A percentile compares a stretch with the other conserved stretches of the same genome.
Evolutionary conservation across 805 yeast genomes (phyloP).

Genomic region (Kuraishia cidri): DNA sequence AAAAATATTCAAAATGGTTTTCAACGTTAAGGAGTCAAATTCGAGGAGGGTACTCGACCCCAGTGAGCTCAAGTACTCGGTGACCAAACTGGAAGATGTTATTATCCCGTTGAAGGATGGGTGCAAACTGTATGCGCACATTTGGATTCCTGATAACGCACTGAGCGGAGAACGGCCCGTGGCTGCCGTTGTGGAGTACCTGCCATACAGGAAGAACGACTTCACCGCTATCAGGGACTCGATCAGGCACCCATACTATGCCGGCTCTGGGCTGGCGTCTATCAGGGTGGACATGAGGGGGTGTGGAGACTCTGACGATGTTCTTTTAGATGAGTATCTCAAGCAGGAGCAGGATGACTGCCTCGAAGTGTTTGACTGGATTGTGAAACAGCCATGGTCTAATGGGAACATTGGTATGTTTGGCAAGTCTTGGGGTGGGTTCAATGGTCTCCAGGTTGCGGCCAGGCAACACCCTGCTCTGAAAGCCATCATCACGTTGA

Average conservation of each 20-base stretch:
- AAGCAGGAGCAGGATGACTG: conserved; percentile 35
- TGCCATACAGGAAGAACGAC: conserved; percentile 36
- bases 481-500: conserved; percentile 30
- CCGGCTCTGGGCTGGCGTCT: conserved; percentile 36
- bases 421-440: conserved; percentile 43
- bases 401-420: conserved; percentile 37
- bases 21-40: conserved; percentile 27
- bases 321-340: conserved; percentile 30
- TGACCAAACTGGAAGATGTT: conserved; percentile 23
- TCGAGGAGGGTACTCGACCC: conserved; percentile 14
- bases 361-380: conserved; percentile 32
- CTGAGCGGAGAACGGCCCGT: conserved; percentile 15
- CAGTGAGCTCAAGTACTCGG: conserved; percentile 18
- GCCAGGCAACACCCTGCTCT: conserved; percentile 37
- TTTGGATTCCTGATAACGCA: conserved; percentile 33
- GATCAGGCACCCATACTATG: conserved; percentile 35
- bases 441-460: conserved; percentile 35
- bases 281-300: conserved; percentile 40
- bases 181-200: conserved; percentile 32
- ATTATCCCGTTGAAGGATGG: conserved; percentile 31
- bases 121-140: conserved; percentile 25
- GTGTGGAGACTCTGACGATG: conserved; percentile 30
- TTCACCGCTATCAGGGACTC: conserved; percentile 34
- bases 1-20: no score
- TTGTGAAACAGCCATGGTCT: conserved; percentile 28